Base-by-base conservation (phyloP, 768 basidiomycete species). In the Lactarius akahatsu region DNA sequence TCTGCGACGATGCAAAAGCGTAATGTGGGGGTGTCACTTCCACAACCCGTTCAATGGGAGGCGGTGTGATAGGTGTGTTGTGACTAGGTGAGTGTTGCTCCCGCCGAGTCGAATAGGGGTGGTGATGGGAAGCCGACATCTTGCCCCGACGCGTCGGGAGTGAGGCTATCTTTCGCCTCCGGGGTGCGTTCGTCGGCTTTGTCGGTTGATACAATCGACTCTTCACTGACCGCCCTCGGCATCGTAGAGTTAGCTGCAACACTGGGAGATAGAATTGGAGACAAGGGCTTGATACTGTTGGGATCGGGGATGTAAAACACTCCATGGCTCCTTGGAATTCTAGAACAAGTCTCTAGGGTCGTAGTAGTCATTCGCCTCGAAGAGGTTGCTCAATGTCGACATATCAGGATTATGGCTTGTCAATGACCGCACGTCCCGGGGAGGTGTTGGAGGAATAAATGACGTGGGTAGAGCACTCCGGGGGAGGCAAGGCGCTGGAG, bases 121-220 rank as follows among this genome's bases (percentile, higher is more conserved):
- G 50, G 18, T 1, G 57, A 30, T 18, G 18, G 9, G 47, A 10
- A 28, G n/a, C 15, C 0, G 28, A 30, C 5, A 18, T 13, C 18
- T 55, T 62, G 16, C 7, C 5, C 16, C 11, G 40, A 28, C 57
- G 61, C 15, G 30, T 67, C 13, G 66, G 66, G 1, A 67, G 57
- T 8, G 61, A 18, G 4, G 66, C 66, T 28, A 67, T 45, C 57
- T 26, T 62, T 26, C 66, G 66, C 36, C 50, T 67, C 16, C 66
- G 66, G 3, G 15, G 15, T n/a, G 23, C 9, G n/a, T 36, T 20
- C 2, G 20, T 20, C 1, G 57, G 2, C 15, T 66, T 59, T 9
- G 23, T 9, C 3, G 47, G 23, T 4, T 4, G 40, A 36, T 3
- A 2, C 47, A 43, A 40, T 26, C 6, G 11, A 2, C 3, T 6